Conservation (phyloP, 2,329 filamentous ascomycete species). For the Lomentospora prolificans region DNA sequence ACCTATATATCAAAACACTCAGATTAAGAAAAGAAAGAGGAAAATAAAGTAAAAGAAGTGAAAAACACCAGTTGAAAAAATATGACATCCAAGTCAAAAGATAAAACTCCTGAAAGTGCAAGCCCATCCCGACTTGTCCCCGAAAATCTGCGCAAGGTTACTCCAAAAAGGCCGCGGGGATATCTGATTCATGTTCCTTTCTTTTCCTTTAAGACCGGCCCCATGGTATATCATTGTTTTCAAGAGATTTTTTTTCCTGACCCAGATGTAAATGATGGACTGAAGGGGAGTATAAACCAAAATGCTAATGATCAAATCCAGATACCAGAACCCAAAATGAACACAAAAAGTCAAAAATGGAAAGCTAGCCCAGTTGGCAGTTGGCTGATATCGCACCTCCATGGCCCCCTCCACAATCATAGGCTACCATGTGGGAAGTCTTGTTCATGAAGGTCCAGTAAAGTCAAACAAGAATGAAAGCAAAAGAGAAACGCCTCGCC, state of each 20-base stretch:
- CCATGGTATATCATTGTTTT: slow-evolving; percentile 7
- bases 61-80: no score
- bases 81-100: not conserved
- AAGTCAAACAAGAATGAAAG: slow-evolving; percentile 4
- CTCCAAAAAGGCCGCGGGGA: not conserved
- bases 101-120: not conserved
- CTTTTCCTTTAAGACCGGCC: slow-evolving; percentile 3
- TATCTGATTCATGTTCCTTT: not conserved
- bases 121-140: not conserved
- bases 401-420: no score
- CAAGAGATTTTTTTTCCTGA: not conserved
- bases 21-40: no score
- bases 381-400: not conserved
- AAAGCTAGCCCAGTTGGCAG: not conserved
- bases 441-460: not conserved
- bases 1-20: no score
- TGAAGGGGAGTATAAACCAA: not conserved
- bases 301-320: not conserved
- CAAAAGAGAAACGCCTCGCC: slow-evolving; percentile 8
- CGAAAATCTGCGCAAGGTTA: not conserved
- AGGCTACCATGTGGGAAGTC: no score
- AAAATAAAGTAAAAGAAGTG: no score
- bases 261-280: not conserved
- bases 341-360: not conserved
- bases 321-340: not conserved